Base-by-base conservation (phyloP, 2,329 filamentous ascomycete genomes). In the Trichothecium roseum region DNA sequence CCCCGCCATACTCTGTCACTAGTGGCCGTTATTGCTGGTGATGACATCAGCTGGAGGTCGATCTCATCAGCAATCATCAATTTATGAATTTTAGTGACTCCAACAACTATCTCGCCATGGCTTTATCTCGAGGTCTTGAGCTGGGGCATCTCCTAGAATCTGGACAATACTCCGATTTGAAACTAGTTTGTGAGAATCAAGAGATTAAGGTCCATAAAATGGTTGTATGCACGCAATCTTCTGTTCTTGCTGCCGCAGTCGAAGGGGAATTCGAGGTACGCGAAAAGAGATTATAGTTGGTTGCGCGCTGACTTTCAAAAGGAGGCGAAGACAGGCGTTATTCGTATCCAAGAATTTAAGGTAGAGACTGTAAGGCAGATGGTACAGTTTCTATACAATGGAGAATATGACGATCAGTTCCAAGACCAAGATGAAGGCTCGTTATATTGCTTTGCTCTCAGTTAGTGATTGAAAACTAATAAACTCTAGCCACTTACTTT, bases 201-300 rank as follows among this genome's bases (percentile, higher is more conserved):
- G 20, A 42, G 12, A 48, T 49, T 24, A 40, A 38, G 3, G 36
- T 50, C 2, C 48, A 50, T 30, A 48, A 46, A 16, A 18, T 35
- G 2, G 31, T 50, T 8, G 33, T 45, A 3, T 49, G 45, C 13
- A 16, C 35, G 0, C 46, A 48, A 15, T 50, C 48, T 5, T 27
- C 44, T 1, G 39, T 45, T 3, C 18, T 50, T 20, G 35, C 34
- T 1, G 38, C 42, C 2, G 45, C 40, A 1, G 30, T 49, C 12
- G 29, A 37, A 3, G 41, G 39, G 8, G 12, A 15, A 4, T 43
- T 42, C 14, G 28, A 42, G 42, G 46, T 45, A 34, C 28, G 34
- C 24, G 27, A 20, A 12, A 12, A 15, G 17, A 8, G 16, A 18
- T 8, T 34, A n/a, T n/a, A n/a, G n/a, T n/a, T n/a, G n/a, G n/a